These are phyloP conservation scores for Termitomyces sp. DNA, from an alignment of 768 basidiomycete genomes.

Conservation along the genomic window DNA sequence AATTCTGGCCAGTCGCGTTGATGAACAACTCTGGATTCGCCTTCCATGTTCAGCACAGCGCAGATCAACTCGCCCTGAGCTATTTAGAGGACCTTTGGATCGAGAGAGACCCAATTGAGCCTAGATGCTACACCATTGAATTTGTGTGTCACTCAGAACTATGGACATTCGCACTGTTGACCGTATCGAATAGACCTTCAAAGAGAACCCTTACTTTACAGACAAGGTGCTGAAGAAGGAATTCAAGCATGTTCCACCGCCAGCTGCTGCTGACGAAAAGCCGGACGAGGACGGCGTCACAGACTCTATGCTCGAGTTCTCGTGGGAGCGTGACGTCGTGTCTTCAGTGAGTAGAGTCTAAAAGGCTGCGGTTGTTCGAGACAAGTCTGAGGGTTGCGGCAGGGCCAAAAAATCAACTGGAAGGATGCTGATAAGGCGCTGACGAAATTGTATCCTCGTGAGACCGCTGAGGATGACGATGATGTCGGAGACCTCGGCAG, in stretches of 20 bases:
- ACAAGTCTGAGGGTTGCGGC: slow-evolving; percentile 10
- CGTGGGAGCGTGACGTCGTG: slow-evolving; percentile 73
- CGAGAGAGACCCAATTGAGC: slow-evolving; percentile 66
- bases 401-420: slow-evolving; percentile 77
- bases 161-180: slow-evolving; percentile 5
- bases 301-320: slow-evolving; percentile 74
- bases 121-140: slow-evolving; percentile 80
- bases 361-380: slow-evolving; percentile 1
- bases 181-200: slow-evolving; percentile 58
- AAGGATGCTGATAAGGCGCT: slow-evolving; percentile 75
- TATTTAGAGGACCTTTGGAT: slow-evolving; percentile 88
- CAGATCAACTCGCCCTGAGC: slow-evolving; percentile 79
- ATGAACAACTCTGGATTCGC: slow-evolving; percentile 68
- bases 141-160: slow-evolving; percentile 59
- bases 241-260: slow-evolving; percentile 65
- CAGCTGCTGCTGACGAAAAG: slow-evolving; percentile 49
- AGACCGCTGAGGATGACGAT: slow-evolving; percentile 57
- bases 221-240: slow-evolving; percentile 79
- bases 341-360: slow-evolving; percentile 46
- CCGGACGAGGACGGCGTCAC: slow-evolving; percentile 76
- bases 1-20: slow-evolving; percentile 86
- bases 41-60: slow-evolving; percentile 64
- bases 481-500: slow-evolving; percentile 67
- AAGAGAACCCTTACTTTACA: slow-evolving; percentile 81
- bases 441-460: slow-evolving; percentile 75